These are phyloP conservation scores for Cladophialophora yegresii DNA, from an alignment of 2,329 filamentous ascomycete genomes.

Conservation along the genomic window DNA sequence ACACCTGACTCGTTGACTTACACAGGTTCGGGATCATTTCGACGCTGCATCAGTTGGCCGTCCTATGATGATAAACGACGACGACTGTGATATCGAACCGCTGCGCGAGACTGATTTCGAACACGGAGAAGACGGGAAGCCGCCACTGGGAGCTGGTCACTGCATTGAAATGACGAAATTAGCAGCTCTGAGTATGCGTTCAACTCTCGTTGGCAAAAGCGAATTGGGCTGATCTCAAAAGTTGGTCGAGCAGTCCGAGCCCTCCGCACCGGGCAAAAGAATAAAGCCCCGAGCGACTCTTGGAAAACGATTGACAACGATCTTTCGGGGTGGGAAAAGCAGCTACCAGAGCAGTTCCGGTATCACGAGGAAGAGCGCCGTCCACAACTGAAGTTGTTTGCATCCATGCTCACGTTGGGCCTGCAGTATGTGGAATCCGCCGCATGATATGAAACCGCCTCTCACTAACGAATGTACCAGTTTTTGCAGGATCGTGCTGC, in stretches of 20 bases:
- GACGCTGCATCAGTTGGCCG: conserved; percentile 36
- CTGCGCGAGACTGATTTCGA: conserved; percentile 34
- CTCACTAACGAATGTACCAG: conserved; percentile 18
- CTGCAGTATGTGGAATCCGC: conserved; percentile 19
- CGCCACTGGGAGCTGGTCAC: conserved; percentile 14
- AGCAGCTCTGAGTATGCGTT: conserved; percentile 19
- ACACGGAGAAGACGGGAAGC: conserved; percentile 18
- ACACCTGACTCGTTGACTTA: conserved; percentile 4
- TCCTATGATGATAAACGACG: conserved; percentile 36
- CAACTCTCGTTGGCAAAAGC: conserved; percentile 8
- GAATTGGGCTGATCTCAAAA: conserved; percentile 16
- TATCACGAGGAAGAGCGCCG: conserved; percentile 19
- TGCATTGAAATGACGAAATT: conserved; percentile 25
- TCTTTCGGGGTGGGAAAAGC: conserved; percentile 26
- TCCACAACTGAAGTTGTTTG: conserved; percentile 22
- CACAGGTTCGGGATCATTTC: conserved; percentile 25
- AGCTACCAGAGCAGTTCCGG: conserved; percentile 18
- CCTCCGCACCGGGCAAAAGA: conserved; percentile 12
- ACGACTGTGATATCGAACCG: conserved; percentile 37
- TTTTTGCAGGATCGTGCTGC: conserved; percentile 21
- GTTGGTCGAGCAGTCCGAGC: conserved; percentile 23
- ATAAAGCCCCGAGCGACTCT: conserved; percentile 10
- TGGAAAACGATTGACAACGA: conserved; percentile 17
- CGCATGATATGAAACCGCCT: not conserved
- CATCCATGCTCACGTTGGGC: conserved; percentile 23